Percentiles rank a stretch among this genome's conserved stretches.
Evolutionary conservation across 1,284 basidiomycete genomes (phyloP).

Genomic region (Chondrostereum purpureum): DNA sequence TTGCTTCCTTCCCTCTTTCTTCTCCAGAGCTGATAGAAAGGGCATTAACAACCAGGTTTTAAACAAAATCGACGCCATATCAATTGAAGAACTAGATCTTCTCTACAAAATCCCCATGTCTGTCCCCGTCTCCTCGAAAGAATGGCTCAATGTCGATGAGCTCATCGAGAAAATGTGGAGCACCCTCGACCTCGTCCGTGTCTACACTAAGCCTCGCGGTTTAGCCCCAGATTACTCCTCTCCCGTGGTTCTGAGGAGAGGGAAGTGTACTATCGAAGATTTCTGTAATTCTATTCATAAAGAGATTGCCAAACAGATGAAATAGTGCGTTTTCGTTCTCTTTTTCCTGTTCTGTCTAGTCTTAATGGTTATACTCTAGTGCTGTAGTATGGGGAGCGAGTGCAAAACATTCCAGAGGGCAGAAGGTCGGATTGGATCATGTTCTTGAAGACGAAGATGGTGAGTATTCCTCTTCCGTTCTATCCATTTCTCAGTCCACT

Average conservation of each 20-base stretch:
- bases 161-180: constrained; percentile 90
- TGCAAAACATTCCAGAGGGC: constrained; percentile 93
- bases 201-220: constrained; percentile 95
- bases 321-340: constrained; percentile 54
- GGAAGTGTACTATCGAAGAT: constrained; percentile 79
- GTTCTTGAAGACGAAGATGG: constrained; percentile 87
- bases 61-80: constrained; percentile 96
- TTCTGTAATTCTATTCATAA: constrained; percentile 90
- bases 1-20: not conserved
- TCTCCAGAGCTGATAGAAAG: no score
- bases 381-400: constrained; percentile 92
- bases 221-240: constrained; percentile 82
- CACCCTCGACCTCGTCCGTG: constrained; percentile 82
- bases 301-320: constrained; percentile 90
- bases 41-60: no score
- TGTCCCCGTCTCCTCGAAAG: constrained; percentile 87
- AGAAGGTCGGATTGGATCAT: constrained; percentile 93
- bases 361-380: constrained; percentile 33
- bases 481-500: constrained; percentile 1
- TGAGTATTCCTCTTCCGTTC: constrained; percentile 26
- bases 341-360: constrained; percentile 1
- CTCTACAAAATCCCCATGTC: constrained; percentile 93
- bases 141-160: constrained; percentile 98
- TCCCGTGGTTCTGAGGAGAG: constrained; percentile 75
- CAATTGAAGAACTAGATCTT: constrained; percentile 96